A percentile compares a stretch with the other conserved stretches of the same genome.
Conservation (phyloP, 2,329 filamentous ascomycete species). For the Clarireedia monteithiana region DNA sequence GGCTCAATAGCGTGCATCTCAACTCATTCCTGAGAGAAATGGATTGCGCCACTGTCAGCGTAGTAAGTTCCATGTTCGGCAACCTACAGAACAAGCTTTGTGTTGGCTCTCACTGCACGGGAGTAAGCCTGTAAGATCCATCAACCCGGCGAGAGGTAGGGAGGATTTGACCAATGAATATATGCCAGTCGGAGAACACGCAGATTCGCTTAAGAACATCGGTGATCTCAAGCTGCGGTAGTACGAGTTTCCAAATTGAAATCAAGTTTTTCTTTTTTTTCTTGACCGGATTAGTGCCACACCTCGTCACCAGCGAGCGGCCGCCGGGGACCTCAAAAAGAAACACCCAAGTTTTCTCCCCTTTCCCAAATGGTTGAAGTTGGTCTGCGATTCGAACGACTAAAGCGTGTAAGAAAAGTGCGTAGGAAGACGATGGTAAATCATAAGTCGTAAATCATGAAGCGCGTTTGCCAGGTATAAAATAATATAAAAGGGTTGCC, state of each 20-base stretch:
- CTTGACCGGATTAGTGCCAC: no score
- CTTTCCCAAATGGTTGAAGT: no score
- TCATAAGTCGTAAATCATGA: no score
- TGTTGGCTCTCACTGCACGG: background rate
- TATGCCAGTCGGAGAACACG: background rate
- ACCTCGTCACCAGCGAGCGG: no score
- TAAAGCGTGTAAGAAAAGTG: no score
- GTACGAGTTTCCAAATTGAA: background rate
- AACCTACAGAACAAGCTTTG: slow-evolving; percentile 5
- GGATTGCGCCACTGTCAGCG: no score
- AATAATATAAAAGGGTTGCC: no score
- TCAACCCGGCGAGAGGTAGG: slow-evolving; percentile 8
- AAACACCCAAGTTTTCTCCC: no score
- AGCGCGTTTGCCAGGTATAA: no score
- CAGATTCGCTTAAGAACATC: background rate
- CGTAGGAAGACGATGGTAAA: no score
- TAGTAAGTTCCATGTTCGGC: background rate
- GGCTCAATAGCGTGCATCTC: background rate
- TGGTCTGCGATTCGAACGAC: no score
- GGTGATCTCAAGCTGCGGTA: background rate
- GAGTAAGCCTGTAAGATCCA: slow-evolving; percentile 5
- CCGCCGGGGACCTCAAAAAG: no score
- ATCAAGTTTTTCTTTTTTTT: background rate
- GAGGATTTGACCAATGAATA: background rate
- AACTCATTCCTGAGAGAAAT: background rate